These are phyloP conservation scores for Croton setiger DNA, from an alignment of 441 rosid genomes.

Conservation along the genomic window DNA sequence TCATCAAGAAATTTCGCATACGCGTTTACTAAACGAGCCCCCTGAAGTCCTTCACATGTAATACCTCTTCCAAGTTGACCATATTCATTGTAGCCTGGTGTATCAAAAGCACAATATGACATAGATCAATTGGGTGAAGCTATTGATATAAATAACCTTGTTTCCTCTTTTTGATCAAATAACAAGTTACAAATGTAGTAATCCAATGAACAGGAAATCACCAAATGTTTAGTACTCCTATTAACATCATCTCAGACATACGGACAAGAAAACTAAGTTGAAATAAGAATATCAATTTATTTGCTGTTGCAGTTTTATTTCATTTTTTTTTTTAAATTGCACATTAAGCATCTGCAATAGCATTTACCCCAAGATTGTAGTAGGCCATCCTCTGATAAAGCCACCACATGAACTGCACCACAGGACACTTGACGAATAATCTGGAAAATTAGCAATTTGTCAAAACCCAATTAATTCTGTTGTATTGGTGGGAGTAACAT, in stretches of 20 bases:
- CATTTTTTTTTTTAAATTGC: background rate
- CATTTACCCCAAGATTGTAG: conserved; percentile 91
- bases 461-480: background rate
- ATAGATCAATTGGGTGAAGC: conserved; percentile 23
- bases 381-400: conserved; percentile 81
- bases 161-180: conserved; percentile 6
- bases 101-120: conserved; percentile 25
- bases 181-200: background rate
- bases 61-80: conserved; percentile 98
- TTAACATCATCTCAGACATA: background rate
- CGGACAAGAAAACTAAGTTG: conserved; percentile 11
- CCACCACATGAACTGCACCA: conserved; percentile 91
- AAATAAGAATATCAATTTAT: conserved; percentile 7
- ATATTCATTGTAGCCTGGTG: conserved; percentile 85
- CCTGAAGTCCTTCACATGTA: conserved; percentile 92
- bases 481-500: background rate
- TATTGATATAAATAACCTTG: conserved; percentile 17
- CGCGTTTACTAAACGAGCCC: conserved; percentile 66
- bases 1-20: conserved; percentile 92
- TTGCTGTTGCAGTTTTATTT: conserved; percentile 3
- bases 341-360: conserved; percentile 5
- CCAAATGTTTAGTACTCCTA: background rate
- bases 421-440: conserved; percentile 74
- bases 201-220: background rate
- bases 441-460: conserved; percentile 29